A percentile compares a stretch with the other conserved stretches of the same genome.
These are phyloP conservation scores for Phalaenopsis hybrid DNA, from an alignment of 116 monocot species.

Conservation along the genomic window DNA sequence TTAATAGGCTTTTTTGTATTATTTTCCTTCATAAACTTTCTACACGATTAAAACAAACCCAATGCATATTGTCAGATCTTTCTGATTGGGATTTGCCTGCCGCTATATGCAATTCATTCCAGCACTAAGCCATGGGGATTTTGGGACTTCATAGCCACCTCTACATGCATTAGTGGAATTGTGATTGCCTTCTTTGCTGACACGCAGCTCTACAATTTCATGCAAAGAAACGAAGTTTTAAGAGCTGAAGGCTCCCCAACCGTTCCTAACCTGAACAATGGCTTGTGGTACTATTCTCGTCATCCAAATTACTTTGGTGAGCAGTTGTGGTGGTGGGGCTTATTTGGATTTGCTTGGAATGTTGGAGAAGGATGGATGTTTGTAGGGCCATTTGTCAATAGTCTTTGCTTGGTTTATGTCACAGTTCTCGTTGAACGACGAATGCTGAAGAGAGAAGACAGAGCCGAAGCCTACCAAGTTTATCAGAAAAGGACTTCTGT, in stretches of 20 bases:
- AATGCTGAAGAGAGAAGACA: slow-evolving; percentile 58
- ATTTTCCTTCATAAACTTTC: slow-evolving; percentile 2
- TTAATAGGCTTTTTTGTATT: background rate
- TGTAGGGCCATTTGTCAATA: slow-evolving; percentile 71
- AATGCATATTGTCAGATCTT: slow-evolving; percentile 43
- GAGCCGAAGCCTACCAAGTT: slow-evolving; percentile 61
- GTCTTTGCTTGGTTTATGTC: slow-evolving; percentile 68
- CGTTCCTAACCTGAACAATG: slow-evolving; percentile 56
- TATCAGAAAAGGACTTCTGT: slow-evolving; percentile 80
- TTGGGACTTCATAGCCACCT: slow-evolving; percentile 45
- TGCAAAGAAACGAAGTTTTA: slow-evolving; percentile 44
- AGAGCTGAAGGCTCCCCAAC: slow-evolving; percentile 33
- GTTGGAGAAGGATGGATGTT: slow-evolving; percentile 69
- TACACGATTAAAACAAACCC: background rate
- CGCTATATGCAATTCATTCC: slow-evolving; percentile 76
- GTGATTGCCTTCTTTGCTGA: slow-evolving; percentile 77
- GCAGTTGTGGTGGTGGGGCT: slow-evolving; percentile 97
- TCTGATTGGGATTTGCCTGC: slow-evolving; percentile 83
- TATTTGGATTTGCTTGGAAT: slow-evolving; percentile 64
- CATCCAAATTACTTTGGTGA: slow-evolving; percentile 95
- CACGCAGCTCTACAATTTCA: slow-evolving; percentile 69
- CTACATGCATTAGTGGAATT: slow-evolving; percentile 56
- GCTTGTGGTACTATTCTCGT: slow-evolving; percentile 81
- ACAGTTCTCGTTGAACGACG: slow-evolving; percentile 67
- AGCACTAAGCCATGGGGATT: slow-evolving; percentile 44